Conservation (phyloP, 2,329 filamentous ascomycete species). For the Ophiognomonia clavigignenti-juglandacearum region DNA sequence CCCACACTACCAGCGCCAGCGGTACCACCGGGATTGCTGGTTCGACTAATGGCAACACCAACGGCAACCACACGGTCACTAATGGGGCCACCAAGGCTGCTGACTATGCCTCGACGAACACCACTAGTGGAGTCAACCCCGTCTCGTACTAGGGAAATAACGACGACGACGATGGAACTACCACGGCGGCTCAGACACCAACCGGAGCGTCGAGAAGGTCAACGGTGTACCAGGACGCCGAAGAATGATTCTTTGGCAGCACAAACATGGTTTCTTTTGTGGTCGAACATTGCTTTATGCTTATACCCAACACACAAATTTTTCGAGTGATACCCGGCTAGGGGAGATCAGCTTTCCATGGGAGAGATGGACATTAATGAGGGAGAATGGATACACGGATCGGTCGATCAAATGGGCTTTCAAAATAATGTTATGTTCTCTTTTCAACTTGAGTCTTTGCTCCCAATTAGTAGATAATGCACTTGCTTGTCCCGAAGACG, state of each 20-base stretch:
- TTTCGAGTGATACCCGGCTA: slow-evolving; percentile 13
- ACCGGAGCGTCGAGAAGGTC: slow-evolving; percentile 1
- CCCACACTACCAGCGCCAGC: slow-evolving; percentile 5
- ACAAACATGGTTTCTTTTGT: not conserved
- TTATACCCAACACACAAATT: slow-evolving; percentile 12
- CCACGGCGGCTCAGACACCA: not conserved
- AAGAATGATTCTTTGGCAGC: not conserved
- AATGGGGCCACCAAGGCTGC: slow-evolving; percentile 15
- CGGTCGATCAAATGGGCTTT: too few relatives aligned
- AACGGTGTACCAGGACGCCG: slow-evolving; percentile 7
- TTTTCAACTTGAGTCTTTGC: too few relatives aligned
- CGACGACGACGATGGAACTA: not conserved
- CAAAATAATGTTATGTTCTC: not conserved
- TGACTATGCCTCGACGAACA: not conserved
- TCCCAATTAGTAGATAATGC: too few relatives aligned
- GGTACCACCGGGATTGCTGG: slow-evolving; percentile 15
- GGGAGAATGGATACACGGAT: not conserved
- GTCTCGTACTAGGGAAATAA: not conserved
- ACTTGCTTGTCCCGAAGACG: too few relatives aligned
- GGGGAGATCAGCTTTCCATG: slow-evolving; percentile 3
- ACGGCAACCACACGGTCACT: slow-evolving; percentile 3
- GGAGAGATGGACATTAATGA: not conserved
- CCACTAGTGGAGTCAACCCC: not conserved
- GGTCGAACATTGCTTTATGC: slow-evolving; percentile 5
- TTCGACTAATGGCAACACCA: slow-evolving; percentile 19